Evolutionary conservation across 2,329 filamentous ascomycete genomes (phyloP), one percentile per base, ranked within the genome.

Genomic region (Monosporascus sp.): DNA sequence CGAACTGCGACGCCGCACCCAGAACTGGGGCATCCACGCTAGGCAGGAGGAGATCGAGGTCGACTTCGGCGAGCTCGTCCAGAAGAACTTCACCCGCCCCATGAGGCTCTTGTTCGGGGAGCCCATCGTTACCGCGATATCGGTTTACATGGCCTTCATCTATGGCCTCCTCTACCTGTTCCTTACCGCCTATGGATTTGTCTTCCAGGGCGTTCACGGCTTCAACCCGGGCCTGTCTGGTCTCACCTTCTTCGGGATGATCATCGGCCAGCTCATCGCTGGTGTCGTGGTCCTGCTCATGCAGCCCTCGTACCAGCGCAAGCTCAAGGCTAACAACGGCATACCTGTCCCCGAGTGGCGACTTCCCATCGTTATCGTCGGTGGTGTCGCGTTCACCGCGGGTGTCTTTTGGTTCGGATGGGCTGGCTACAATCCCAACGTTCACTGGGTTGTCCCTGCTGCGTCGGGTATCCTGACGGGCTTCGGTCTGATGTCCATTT

Each of bases 221-320:
- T 87, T 93, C 74, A 82, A 73, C 37, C 63, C 78, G 1, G 91
- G 91, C 52, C 70, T 89, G 18, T 80, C 84, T 4, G 91, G 90
- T 2, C 77, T 96, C 5, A 84, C 90, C 5, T 96, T 91, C 68
- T 89, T 96, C 62, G 91, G 90, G 51, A 89, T 96, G 85, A 82
- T 94, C 49, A 63, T 77, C 8, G 90, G 90, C 47, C 81, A 90
- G 65, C 56, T 93, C 17, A 70, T 89, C 51, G 88, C 87, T 0
- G 88, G 87, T 48, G 55, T 75, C 8, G 76, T 78, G 47, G 84
- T 93, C 56, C 73, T 88, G 49, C 62, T 81, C 39, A 78, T 80
- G 63, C 81, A 89, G 68, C 82, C 83, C 24, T 75, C 76, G 67
- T 93, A 93, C 69, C 79, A 82, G 62, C 79, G 80, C 61, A 89